Evolutionary conservation across 2,329 filamentous ascomycete genomes (phyloP), one percentile per base, ranked within the genome.

Genomic region (Aspergillus costaricaensis): DNA sequence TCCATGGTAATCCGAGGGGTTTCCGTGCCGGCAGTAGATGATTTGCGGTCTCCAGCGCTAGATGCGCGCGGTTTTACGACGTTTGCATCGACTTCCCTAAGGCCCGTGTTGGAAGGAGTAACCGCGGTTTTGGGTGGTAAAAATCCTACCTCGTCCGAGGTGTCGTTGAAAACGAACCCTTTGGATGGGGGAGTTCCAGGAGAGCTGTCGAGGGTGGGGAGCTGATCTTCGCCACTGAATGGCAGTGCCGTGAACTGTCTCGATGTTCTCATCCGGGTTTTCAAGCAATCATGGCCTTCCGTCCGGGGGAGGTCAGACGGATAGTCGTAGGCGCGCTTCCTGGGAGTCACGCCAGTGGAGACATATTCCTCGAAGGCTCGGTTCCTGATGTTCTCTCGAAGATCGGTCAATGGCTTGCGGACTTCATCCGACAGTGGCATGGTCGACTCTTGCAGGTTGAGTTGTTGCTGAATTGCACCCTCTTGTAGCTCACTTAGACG

Each of bases 311-410:
- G 82, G 2, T 84, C 81, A 1, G 85, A 90, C 0, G 92, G 91
- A 70, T 91, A 96, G n/a, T 86, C 82, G 76, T 98, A 99, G 55
- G 87, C 82, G 30, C 83, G 80, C 77, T 93, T 95, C 71, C 90
- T 86, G 0, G 95, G 95, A 1, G 95, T 98, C 50, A 89, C 83
- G 55, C 95, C 94, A 0, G 95, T 98, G 0, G 91, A 86, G 39
- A 86, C 81, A 74, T 98, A 98, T 72, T 97, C 92, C 56, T 87
- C 83, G 55, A 98, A 82, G 4, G 81, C 76, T 1, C 88, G 87
- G 50, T 77, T 79, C 15, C 83, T 79, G 50, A 96, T 86, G n/a
- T 86, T 84, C 17, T 87, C 82, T 7, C 91, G 87, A 25, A 99
- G 85, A 50, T 87, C 83, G 25, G 82, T 78, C 5, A 98, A 85